Evolutionary conservation across 2,329 filamentous ascomycete species (phyloP).

Genomic region (Neopestalotiopsis sp.): DNA sequence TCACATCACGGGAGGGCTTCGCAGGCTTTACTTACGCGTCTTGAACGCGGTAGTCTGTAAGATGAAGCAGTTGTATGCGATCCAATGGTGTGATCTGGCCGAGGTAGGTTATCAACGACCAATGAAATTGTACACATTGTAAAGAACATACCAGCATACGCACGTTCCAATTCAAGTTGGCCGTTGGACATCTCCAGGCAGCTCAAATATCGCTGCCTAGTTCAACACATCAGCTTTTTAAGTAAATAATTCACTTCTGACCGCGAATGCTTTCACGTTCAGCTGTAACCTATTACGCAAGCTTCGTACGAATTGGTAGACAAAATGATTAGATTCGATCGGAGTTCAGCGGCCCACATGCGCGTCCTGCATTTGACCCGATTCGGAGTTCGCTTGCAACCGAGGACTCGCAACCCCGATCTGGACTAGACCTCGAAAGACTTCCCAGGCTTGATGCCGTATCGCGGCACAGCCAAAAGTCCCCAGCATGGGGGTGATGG

Average conservation of each 20-base stretch:
- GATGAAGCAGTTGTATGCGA: background rate
- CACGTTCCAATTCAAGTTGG: background rate
- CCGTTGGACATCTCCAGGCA: background rate
- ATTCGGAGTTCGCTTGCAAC: conserved; percentile 8
- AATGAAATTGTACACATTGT: background rate
- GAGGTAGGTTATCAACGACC: background rate
- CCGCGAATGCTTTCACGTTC: background rate
- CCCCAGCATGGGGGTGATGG: background rate
- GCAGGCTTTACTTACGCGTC: background rate
- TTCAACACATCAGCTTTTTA: background rate
- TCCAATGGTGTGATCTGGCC: background rate
- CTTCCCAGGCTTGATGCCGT: background rate
- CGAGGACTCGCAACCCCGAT: background rate
- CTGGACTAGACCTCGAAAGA: background rate
- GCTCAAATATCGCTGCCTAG: background rate
- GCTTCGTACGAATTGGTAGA: background rate
- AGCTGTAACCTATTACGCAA: background rate
- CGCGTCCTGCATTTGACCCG: background rate
- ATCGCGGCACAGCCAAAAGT: conserved; percentile 5
- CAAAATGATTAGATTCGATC: background rate
- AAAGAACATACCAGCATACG: background rate
- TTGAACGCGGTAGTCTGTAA: background rate
- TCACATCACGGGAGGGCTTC: background rate
- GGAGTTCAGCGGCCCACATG: background rate
- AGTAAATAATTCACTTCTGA: background rate